A percentile compares a stretch with the other conserved stretches of the same genome.
phyloP scores from a whole-genome alignment of 768 basidiomycete genomes.

The Suillus spraguei region DNA sequence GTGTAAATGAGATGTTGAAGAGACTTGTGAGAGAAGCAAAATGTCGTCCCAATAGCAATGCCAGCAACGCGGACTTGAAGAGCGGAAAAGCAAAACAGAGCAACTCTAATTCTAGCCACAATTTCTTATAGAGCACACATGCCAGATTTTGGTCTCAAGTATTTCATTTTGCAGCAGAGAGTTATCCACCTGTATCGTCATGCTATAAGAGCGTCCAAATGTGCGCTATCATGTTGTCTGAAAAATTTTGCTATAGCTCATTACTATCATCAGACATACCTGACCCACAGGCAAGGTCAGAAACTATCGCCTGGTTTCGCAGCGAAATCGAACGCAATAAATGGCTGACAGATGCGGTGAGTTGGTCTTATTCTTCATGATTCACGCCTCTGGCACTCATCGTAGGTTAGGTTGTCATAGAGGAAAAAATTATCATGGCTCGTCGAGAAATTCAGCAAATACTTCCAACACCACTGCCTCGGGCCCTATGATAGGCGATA shows the following conservation, averaged over 20 bases:
- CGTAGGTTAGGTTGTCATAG: slow-evolving; percentile 51
- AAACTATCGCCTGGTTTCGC: slow-evolving; percentile 76
- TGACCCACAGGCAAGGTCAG: slow-evolving; percentile 58
- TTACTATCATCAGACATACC: slow-evolving; percentile 51
- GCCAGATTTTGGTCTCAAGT: slow-evolving; percentile 54
- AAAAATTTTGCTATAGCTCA: background rate
- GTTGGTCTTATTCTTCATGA: slow-evolving; percentile 1
- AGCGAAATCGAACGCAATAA: slow-evolving; percentile 67
- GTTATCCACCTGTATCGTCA: slow-evolving; percentile 65
- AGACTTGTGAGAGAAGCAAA: slow-evolving; percentile 11
- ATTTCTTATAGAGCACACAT: slow-evolving; percentile 8
- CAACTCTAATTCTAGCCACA: slow-evolving; percentile 14
- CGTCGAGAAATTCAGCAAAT: slow-evolving; percentile 65
- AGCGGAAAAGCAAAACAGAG: slow-evolving; percentile 21
- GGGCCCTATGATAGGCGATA: background rate
- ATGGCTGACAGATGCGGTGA: slow-evolving; percentile 59
- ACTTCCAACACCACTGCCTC: slow-evolving; percentile 40
- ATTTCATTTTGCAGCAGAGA: slow-evolving; percentile 71
- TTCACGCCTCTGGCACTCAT: slow-evolving; percentile 16
- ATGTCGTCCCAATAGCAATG: slow-evolving; percentile 14
- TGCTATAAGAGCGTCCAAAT: slow-evolving; percentile 68
- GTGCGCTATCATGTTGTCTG: slow-evolving; percentile 37
- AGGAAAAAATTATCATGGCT: slow-evolving; percentile 57
- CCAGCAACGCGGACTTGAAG: slow-evolving; percentile 18
- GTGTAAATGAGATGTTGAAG: slow-evolving; percentile 16